These are phyloP conservation scores for Zizania latifolia DNA, from an alignment of 176 grass and related monocot species.

Conservation along the genomic window DNA sequence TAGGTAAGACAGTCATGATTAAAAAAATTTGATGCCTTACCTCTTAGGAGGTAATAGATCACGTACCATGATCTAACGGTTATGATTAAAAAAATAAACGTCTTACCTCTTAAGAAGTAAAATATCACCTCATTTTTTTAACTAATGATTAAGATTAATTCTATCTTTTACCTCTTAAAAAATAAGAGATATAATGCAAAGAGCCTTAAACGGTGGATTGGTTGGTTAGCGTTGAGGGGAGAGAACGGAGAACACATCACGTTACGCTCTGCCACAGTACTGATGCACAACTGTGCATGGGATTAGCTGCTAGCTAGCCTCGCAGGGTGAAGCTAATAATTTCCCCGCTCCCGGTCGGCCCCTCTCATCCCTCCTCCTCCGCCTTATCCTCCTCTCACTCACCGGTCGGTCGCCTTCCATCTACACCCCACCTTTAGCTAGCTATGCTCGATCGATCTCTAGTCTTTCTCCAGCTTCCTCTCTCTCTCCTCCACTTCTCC, in stretches of 20 bases:
- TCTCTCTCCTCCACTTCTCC: conserved; percentile 11
- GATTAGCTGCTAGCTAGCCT: conserved; percentile 34
- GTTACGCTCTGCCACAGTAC: conserved; percentile 55
- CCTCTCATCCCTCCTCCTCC: conserved; percentile 17
- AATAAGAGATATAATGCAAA: too few species aligned
- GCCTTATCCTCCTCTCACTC: neutral
- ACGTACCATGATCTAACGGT: too few species aligned
- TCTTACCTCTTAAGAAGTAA: too few species aligned
- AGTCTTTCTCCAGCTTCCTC: conserved; percentile 34
- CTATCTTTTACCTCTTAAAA: too few species aligned
- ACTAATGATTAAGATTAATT: too few species aligned
- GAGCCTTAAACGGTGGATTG: too few species aligned
- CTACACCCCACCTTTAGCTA: too few species aligned
- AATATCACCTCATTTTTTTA: too few species aligned
- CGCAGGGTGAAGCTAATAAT: conserved; percentile 44
- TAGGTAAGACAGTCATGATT: too few species aligned
- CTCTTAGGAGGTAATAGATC: too few species aligned
- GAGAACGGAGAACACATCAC: conserved; percentile 55
- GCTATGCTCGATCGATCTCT: neutral
- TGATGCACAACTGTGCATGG: conserved; percentile 44
- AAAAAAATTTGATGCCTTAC: too few species aligned
- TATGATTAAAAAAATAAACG: too few species aligned
- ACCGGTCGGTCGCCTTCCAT: conserved; percentile 21
- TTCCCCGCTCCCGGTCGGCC: neutral
- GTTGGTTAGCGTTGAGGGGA: conserved; percentile 47